Percentiles rank a stretch among this genome's conserved stretches.
phyloP scores from a whole-genome alignment of 257 asterid species.

The Petunia axillaris region DNA sequence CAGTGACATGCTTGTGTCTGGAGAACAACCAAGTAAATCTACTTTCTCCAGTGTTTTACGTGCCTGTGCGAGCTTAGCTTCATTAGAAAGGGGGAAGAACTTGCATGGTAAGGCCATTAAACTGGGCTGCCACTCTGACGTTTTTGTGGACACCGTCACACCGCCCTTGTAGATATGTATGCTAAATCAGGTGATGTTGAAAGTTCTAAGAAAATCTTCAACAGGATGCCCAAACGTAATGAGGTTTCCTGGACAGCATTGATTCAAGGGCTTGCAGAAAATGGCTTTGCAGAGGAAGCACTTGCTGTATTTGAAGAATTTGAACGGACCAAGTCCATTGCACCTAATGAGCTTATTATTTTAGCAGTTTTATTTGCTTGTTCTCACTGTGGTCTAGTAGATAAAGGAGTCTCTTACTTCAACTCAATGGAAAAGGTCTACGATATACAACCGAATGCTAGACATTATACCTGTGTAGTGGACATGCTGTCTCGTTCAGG shows the following conservation, averaged over 20 bases:
- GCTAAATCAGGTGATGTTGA: constrained; percentile 73
- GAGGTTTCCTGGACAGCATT: constrained; percentile 82
- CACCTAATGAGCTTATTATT: constrained; percentile 65
- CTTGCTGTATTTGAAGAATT: constrained; percentile 60
- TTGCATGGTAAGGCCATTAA: constrained; percentile 62
- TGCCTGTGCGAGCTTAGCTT: constrained; percentile 75
- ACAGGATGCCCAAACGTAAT: constrained; percentile 49
- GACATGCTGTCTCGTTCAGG: constrained; percentile 89
- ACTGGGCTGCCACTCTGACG: constrained; percentile 60
- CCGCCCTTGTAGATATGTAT: constrained; percentile 80
- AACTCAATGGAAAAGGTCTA: constrained; percentile 68
- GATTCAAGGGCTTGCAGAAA: constrained; percentile 89
- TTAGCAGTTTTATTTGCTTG: constrained; percentile 71
- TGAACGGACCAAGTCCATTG: constrained; percentile 37
- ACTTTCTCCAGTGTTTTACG: constrained; percentile 71
- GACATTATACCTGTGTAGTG: constrained; percentile 65
- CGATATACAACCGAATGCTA: constrained; percentile 49
- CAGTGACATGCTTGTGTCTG: constrained; percentile 58
- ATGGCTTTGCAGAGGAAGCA: constrained; percentile 71
- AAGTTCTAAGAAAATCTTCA: constrained; percentile 54
- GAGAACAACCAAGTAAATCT: constrained; percentile 65
- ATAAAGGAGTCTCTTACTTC: constrained; percentile 66
- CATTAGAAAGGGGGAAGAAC: constrained; percentile 63
- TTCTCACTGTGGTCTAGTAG: constrained; percentile 78
- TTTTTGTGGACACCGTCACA: constrained; percentile 68